Conservation (phyloP, 257 asterid species). For the Salvia hispanica region DNA sequence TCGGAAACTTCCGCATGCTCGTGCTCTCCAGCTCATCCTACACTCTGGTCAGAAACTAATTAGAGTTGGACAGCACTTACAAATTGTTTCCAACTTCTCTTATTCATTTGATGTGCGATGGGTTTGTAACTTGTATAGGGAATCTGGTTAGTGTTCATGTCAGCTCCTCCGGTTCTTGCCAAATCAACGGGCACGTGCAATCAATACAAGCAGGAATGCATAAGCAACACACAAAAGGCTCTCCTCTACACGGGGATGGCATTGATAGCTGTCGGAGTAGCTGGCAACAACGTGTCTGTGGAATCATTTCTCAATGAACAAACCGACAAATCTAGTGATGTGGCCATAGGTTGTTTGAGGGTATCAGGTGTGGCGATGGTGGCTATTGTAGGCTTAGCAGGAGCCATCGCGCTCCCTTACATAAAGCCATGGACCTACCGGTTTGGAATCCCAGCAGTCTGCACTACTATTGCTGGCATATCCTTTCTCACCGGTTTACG, state of each 20-base stretch:
- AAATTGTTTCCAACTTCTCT: too few species aligned
- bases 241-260: conserved; percentile 55
- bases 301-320: conserved; percentile 37
- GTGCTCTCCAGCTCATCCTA: conserved; percentile 46
- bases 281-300: conserved; percentile 44
- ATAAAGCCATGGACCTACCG: conserved; percentile 54
- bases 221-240: conserved; percentile 48
- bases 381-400: too few species aligned
- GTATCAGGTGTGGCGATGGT: too few species aligned
- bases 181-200: conserved; percentile 47
- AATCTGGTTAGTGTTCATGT: conserved; percentile 50
- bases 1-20: conserved; percentile 43
- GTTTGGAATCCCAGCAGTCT: conserved; percentile 58
- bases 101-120: too few species aligned
- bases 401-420: conserved; percentile 51
- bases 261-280: conserved; percentile 42
- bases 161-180: conserved; percentile 54
- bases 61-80: too few species aligned
- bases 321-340: not conserved
- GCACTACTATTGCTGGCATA: conserved; percentile 35
- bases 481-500: conserved; percentile 35
- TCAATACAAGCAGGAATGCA: conserved; percentile 42
- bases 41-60: conserved; percentile 37
- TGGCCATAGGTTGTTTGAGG: not conserved
- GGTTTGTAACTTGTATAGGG: conserved; percentile 58